phyloP scores from a whole-genome alignment of 371 early-diverging fungal genomes.

The Mucor mucedo region DNA sequence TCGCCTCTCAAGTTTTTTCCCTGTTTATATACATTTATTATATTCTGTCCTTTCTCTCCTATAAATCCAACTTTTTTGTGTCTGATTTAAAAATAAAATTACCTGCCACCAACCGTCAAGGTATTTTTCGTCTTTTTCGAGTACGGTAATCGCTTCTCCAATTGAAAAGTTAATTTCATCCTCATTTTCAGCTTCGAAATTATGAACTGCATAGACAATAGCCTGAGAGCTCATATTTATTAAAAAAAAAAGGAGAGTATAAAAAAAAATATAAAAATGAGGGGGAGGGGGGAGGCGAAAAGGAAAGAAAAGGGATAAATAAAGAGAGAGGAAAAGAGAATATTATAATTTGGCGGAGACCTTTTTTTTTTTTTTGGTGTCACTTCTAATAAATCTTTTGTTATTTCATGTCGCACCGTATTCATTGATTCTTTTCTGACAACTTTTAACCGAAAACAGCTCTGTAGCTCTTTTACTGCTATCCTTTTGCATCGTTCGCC shows the following conservation, averaged over 20 bases:
- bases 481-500: too few species aligned
- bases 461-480: too few species aligned
- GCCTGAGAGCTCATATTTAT: not conserved
- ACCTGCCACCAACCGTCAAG: conserved; percentile 91
- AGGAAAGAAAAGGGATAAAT: conserved; percentile 2
- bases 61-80: conserved; percentile 3
- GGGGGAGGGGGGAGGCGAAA: not conserved
- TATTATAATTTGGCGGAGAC: not conserved
- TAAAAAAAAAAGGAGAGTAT: not conserved
- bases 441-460: too few species aligned
- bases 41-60: conserved; percentile 1
- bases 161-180: conserved; percentile 77
- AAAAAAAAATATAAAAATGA: not conserved
- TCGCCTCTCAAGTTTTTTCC: conserved; percentile 66
- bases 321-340: not conserved
- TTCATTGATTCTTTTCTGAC: too few species aligned
- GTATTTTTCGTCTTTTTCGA: conserved; percentile 80
- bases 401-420: too few species aligned
- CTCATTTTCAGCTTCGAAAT: conserved; percentile 73
- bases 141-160: conserved; percentile 75
- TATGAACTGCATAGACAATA: conserved; percentile 69
- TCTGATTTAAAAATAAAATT: conserved; percentile 18
- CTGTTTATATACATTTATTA: conserved; percentile 24
- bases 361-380: not conserved
- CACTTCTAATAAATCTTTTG: not conserved